Evolutionary conservation across 2,329 filamentous ascomycete species (phyloP).

Genomic region (Ophiostoma sp.): DNA sequence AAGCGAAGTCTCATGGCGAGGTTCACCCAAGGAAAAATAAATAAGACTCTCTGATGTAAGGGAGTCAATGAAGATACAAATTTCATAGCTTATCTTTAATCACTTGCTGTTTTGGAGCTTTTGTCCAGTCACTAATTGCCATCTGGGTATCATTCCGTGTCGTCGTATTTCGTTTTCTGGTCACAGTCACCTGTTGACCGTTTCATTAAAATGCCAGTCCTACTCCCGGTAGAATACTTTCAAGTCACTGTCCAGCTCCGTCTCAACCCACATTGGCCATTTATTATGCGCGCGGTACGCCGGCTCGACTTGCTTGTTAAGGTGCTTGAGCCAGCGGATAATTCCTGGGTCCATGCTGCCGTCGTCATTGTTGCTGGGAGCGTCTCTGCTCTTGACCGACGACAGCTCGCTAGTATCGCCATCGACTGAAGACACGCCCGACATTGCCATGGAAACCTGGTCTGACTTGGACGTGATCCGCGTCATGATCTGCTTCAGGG

Average conservation of each 20-base stretch:
- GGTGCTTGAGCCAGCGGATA: slow-evolving; percentile 45
- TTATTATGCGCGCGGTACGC: slow-evolving; percentile 44
- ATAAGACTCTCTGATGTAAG: too few species aligned
- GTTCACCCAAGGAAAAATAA: too few species aligned
- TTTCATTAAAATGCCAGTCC: background rate
- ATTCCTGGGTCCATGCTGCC: slow-evolving; percentile 40
- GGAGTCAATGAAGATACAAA: too few species aligned
- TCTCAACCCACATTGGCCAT: slow-evolving; percentile 52
- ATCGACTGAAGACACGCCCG: background rate
- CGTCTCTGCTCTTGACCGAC: background rate
- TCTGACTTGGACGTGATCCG: slow-evolving; percentile 37
- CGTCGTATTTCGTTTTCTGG: too few species aligned
- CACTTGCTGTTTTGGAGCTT: too few species aligned
- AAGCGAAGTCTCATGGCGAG: too few species aligned
- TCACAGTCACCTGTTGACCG: too few species aligned
- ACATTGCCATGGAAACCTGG: slow-evolving; percentile 7
- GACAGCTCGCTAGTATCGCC: background rate
- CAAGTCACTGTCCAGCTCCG: slow-evolving; percentile 43
- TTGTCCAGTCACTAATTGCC: too few species aligned
- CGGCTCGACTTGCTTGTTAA: slow-evolving; percentile 44
- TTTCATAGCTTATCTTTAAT: too few species aligned
- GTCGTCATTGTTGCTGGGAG: background rate
- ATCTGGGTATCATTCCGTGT: too few species aligned
- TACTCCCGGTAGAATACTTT: slow-evolving; percentile 39
- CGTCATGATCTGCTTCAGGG: slow-evolving; percentile 50